phyloP scores from a whole-genome alignment of 2,329 filamentous ascomycete genomes.

The Neospermospora avenae region DNA sequence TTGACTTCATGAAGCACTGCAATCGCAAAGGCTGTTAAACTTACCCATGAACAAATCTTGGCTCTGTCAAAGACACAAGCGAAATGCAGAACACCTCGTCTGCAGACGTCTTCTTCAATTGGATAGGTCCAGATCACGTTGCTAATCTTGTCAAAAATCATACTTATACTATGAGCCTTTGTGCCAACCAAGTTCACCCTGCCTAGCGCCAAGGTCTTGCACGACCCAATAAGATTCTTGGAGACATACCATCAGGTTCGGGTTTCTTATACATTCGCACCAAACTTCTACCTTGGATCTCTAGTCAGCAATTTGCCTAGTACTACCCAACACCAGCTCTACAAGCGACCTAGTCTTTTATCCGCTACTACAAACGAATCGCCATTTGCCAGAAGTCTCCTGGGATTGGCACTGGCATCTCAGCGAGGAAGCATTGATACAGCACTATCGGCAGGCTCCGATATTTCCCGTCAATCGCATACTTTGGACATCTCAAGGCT shows the following conservation, averaged over 20 bases:
- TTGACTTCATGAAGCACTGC: conserved; percentile 53
- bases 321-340: not conserved
- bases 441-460: not conserved
- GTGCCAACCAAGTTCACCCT: conserved; percentile 46
- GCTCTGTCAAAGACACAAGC: conserved; percentile 28
- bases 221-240: conserved; percentile 40
- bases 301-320: conserved; percentile 11
- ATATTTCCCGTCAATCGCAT: not conserved
- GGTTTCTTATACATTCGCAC: conserved; percentile 44
- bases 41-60: conserved; percentile 44
- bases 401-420: not conserved
- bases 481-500: conserved; percentile 35
- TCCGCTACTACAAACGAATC: not conserved
- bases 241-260: conserved; percentile 40
- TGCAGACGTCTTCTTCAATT: conserved; percentile 35
- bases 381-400: not conserved
- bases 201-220: conserved; percentile 40
- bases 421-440: too few species aligned
- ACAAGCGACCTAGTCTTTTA: not conserved
- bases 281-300: conserved; percentile 40
- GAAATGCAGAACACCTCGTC: not conserved
- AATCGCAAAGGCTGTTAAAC: conserved; percentile 46
- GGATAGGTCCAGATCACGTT: conserved; percentile 51
- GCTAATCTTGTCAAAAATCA: conserved; percentile 51
- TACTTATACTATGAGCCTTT: conserved; percentile 43